A percentile compares a stretch with the other conserved stretches of the same genome.
These are phyloP conservation scores for Suhomyces sp. DNA, from an alignment of 805 yeast species.

Conservation along the genomic window DNA sequence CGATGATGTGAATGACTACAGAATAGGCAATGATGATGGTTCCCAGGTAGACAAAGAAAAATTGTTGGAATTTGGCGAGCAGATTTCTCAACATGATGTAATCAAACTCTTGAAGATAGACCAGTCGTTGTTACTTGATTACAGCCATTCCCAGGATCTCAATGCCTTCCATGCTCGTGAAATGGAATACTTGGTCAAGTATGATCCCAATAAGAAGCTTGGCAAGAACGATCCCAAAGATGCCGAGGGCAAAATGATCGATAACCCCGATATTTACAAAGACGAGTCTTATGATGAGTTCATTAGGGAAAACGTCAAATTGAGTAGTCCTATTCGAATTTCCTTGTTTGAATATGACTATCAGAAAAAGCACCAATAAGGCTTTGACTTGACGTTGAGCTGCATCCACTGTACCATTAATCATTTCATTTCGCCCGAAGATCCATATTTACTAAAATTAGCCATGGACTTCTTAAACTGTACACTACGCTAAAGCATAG, in stretches of 20 bases:
- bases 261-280: neutral
- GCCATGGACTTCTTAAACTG: neutral
- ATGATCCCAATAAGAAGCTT: neutral
- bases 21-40: neutral
- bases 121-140: conserved; percentile 17
- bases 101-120: conserved; percentile 19
- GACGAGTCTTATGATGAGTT: conserved; percentile 1
- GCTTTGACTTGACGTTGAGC: neutral
- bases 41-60: conserved; percentile 9
- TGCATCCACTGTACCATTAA: neutral
- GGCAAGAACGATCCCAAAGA: conserved; percentile 3
- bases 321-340: conserved; percentile 7
- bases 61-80: conserved; percentile 14
- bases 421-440: neutral
- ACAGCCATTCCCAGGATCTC: conserved; percentile 14
- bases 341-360: conserved; percentile 8
- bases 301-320: neutral
- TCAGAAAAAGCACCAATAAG: neutral
- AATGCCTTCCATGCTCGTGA: conserved; percentile 22
- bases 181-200: conserved; percentile 13
- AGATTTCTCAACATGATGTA: conserved; percentile 24
- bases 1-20: conserved; percentile 4
- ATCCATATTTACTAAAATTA: too few species aligned
- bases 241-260: neutral
- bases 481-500: neutral